Percentiles rank a stretch among this genome's conserved stretches.
These are phyloP conservation scores for Fusarium graminum DNA, from an alignment of 2,329 filamentous ascomycete species.

Conservation along the genomic window DNA sequence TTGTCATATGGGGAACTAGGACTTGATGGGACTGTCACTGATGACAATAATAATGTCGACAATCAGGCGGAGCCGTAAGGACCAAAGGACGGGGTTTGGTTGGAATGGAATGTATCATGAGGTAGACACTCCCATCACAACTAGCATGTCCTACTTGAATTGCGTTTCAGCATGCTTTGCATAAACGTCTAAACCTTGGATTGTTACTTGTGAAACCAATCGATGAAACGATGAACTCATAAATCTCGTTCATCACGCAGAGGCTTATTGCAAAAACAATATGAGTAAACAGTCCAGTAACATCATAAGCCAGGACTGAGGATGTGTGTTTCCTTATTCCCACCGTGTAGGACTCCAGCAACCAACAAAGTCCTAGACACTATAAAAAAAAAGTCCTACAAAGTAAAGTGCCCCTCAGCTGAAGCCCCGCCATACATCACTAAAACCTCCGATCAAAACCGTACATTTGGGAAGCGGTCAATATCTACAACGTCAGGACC, in stretches of 20 bases:
- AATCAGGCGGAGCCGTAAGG: constrained; percentile 21
- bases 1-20: background rate
- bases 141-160: constrained; percentile 26
- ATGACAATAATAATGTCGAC: constrained; percentile 16
- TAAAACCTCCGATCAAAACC: constrained; percentile 32
- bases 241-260: background rate
- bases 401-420: background rate
- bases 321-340: constrained; percentile 18
- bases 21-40: constrained; percentile 5
- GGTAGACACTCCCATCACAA: constrained; percentile 16
- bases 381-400: constrained; percentile 21
- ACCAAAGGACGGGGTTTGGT: background rate
- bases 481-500: constrained; percentile 24
- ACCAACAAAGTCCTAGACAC: constrained; percentile 21
- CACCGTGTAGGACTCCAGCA: constrained; percentile 16
- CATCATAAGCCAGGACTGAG: background rate
- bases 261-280: constrained; percentile 6
- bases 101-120: constrained; percentile 18
- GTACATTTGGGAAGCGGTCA: constrained; percentile 23
- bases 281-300: background rate
- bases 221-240: constrained; percentile 29
- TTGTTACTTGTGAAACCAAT: constrained; percentile 32
- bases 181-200: constrained; percentile 20
- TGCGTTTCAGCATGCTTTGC: constrained; percentile 27
- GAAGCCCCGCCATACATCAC: constrained; percentile 18